These are phyloP conservation scores for Glebionis coronaria DNA, from an alignment of 129 eudicot species.

Conservation along the genomic window DNA sequence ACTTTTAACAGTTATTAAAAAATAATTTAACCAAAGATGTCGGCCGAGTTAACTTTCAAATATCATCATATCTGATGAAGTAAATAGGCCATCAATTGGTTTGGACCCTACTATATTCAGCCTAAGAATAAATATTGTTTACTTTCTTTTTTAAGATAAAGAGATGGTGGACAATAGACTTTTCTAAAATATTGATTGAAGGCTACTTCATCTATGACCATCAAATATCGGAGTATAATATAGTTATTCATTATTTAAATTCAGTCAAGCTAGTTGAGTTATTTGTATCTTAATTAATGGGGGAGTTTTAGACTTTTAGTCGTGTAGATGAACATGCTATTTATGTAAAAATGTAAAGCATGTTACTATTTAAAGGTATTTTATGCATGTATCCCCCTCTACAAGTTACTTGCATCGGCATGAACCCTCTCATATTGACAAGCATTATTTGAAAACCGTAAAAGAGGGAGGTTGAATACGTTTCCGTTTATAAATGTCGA, in stretches of 20 bases:
- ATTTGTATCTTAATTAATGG: slow-evolving; percentile 12
- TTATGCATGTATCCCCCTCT: too few species aligned
- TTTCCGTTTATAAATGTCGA: too few species aligned
- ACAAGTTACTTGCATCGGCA: too few species aligned
- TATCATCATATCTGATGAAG: not conserved
- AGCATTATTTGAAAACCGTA: too few species aligned
- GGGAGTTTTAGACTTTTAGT: not conserved
- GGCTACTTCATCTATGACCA: slow-evolving; percentile 1
- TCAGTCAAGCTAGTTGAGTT: not conserved
- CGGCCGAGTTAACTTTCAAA: slow-evolving; percentile 1
- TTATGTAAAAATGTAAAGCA: too few species aligned
- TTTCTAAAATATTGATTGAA: slow-evolving; percentile 9
- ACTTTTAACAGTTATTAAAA: too few species aligned
- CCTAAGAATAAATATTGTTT: slow-evolving; percentile 13
- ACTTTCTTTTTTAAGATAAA: not conserved
- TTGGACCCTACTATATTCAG: slow-evolving; percentile 22
- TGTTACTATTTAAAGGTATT: too few species aligned
- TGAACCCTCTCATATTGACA: too few species aligned
- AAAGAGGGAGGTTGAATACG: too few species aligned
- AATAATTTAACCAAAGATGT: slow-evolving; percentile 1
- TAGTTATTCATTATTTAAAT: not conserved
- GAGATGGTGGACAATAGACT: slow-evolving; percentile 30
- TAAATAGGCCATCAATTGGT: slow-evolving; percentile 1
- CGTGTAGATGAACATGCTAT: too few species aligned
- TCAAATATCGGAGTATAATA: too few species aligned